phyloP scores from a whole-genome alignment of 2,329 filamentous ascomycete genomes.

The Bisporella sp. region DNA sequence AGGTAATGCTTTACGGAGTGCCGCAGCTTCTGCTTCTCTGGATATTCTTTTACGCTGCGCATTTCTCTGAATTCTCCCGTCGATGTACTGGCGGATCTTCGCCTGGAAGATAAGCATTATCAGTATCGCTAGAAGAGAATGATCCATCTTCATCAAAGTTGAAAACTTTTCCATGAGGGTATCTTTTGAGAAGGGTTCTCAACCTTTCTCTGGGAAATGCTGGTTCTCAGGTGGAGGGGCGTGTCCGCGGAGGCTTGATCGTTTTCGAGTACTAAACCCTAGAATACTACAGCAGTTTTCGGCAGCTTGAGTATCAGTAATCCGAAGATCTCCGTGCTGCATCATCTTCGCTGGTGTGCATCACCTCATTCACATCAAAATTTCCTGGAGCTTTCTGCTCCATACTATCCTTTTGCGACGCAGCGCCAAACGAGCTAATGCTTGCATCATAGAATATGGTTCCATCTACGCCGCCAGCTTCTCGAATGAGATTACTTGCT shows the following conservation, averaged over 20 bases:
- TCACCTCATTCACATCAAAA: slow-evolving; percentile 13
- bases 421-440: slow-evolving; percentile 22
- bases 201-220: slow-evolving; percentile 18
- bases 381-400: slow-evolving; percentile 20
- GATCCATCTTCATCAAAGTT: slow-evolving; percentile 25
- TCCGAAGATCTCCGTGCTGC: slow-evolving; percentile 9
- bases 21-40: slow-evolving; percentile 22
- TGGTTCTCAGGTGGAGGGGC: slow-evolving; percentile 13
- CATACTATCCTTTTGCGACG: slow-evolving; percentile 15
- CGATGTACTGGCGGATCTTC: background rate
- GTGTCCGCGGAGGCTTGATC: slow-evolving; percentile 22
- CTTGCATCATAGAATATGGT: slow-evolving; percentile 25
- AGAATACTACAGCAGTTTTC: slow-evolving; percentile 23
- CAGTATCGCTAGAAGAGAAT: slow-evolving; percentile 20
- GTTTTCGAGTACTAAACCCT: slow-evolving; percentile 22
- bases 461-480: slow-evolving; percentile 25
- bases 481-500: slow-evolving; percentile 26
- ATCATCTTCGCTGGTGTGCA: slow-evolving; percentile 24
- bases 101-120: background rate
- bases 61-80: background rate
- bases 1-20: slow-evolving; percentile 32
- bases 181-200: slow-evolving; percentile 23
- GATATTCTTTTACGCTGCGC: slow-evolving; percentile 14
- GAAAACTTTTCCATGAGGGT: slow-evolving; percentile 26
- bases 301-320: slow-evolving; percentile 3